Base-by-base conservation (phyloP, 345 rosid species). In the Bretschneidera sinensis region DNA sequence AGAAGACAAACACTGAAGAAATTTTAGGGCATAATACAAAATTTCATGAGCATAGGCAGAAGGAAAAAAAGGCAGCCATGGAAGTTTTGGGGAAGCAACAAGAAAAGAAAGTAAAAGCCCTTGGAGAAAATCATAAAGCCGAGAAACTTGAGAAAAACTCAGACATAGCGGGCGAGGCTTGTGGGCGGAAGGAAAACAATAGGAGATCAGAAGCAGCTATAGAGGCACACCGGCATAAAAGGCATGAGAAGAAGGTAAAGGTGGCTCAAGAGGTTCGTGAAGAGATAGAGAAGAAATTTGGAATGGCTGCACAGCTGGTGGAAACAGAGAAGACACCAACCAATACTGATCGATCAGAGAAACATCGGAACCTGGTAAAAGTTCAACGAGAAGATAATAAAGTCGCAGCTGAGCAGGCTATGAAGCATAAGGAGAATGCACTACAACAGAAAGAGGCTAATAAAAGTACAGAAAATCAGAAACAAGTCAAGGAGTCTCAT, bases 321-420 rank as follows among this genome's bases (percentile, higher is more conserved):
- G 85, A 78, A 67, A 63, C 70, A 56, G 79, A 70, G 53, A 73
- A 63, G 71, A 72, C 74, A 61, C 59, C 59, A 45, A 23, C 72
- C 51, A 67, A 61, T 67, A 64, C 61, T 55, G 76, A 74, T 55
- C 78, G 52, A 63, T 50, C 68, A 51, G 66, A 59, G 60, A 76
- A 71, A 22, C 55, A 43, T 54, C 83, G 67, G 63, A 74, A 78
- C 58, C 56, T 57, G 65, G 64, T 63, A 33, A 78, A 72, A 47
- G 49, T 73, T 65, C 70, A 57, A 21, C 60, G 13, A n/a, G 74
- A 70, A 45, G 81, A 71, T 59, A 62, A 43, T 54, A 55, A 63
- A 61, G 57, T 53, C 67, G 73, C 65, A 21, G 49, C 48, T 59
- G 68, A 71, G 75, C 76, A 51, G 64, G 56, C 63, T 58, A 55